A percentile compares a stretch with the other conserved stretches of the same genome.
Evolutionary conservation across 768 basidiomycete species (phyloP).

Genomic region (Leccinum imitatum): DNA sequence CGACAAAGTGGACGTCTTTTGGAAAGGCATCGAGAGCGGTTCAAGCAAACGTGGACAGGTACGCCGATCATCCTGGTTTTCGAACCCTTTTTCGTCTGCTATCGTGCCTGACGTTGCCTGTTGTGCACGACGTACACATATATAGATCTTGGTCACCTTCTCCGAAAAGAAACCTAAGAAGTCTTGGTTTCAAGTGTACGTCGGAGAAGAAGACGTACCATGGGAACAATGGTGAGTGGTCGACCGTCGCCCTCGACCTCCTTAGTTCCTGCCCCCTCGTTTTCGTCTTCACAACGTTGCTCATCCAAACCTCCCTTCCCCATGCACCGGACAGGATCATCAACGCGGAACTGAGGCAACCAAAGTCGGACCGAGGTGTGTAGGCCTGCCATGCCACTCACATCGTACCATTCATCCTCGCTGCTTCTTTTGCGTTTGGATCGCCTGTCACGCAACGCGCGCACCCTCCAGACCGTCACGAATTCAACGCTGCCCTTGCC

Average conservation of each 20-base stretch:
- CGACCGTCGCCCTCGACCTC: background rate
- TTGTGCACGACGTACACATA: background rate
- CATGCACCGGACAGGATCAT: conserved; percentile 53
- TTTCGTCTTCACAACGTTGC: background rate
- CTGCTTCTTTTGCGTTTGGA: background rate
- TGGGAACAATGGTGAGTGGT: conserved; percentile 79
- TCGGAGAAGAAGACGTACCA: conserved; percentile 77
- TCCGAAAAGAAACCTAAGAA: conserved; percentile 78
- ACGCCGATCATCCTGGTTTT: background rate
- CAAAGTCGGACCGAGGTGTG: conserved; percentile 63
- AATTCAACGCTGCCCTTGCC: conserved; percentile 59
- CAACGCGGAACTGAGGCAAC: conserved; percentile 77
- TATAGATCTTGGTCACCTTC: conserved; percentile 65
- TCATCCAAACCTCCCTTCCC: background rate
- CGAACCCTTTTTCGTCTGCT: background rate
- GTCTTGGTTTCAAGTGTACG: conserved; percentile 71
- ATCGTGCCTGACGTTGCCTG: background rate
- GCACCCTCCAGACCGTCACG: conserved; percentile 40
- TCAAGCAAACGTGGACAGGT: conserved; percentile 71
- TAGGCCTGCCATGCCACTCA: background rate
- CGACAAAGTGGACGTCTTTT: conserved; percentile 76
- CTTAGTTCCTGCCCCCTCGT: background rate
- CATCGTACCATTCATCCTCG: background rate
- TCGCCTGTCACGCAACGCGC: background rate
- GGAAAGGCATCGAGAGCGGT: conserved; percentile 70